Conservation (phyloP, 2,329 filamentous ascomycete genomes). For the Xylaria sp. region DNA sequence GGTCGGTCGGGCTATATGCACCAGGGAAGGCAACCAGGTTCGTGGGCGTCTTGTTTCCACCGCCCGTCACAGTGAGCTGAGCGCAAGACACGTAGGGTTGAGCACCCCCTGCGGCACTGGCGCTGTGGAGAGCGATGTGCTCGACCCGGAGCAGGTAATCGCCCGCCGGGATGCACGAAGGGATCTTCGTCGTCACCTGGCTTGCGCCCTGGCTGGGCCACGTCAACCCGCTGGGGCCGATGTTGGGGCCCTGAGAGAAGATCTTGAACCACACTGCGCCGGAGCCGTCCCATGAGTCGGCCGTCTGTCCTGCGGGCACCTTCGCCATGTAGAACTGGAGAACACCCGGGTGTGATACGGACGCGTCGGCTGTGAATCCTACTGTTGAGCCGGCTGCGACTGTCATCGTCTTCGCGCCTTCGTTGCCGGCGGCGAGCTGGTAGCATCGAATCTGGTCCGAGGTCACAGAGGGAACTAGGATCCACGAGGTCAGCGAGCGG, state of each 20-base stretch:
- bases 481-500: conserved; percentile 20
- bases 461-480: conserved; percentile 57
- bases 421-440: conserved; percentile 55
- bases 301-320: conserved; percentile 53
- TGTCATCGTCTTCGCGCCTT: conserved; percentile 55
- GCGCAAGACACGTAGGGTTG: conserved; percentile 58
- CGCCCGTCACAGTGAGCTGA: conserved; percentile 56
- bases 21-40: conserved; percentile 56
- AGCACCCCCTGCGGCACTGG: conserved; percentile 55
- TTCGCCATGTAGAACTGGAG: conserved; percentile 56
- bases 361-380: conserved; percentile 56
- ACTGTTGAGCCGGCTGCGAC: conserved; percentile 58
- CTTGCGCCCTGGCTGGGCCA: conserved; percentile 56
- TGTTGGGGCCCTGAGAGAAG: conserved; percentile 55
- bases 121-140: conserved; percentile 60
- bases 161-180: conserved; percentile 58
- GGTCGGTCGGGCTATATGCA: conserved; percentile 55
- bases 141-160: conserved; percentile 62
- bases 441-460: conserved; percentile 64
- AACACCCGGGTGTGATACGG: conserved; percentile 57
- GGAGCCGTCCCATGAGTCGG: conserved; percentile 53
- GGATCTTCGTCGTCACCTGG: conserved; percentile 56
- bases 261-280: conserved; percentile 58
- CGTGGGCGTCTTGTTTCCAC: conserved; percentile 54
- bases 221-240: conserved; percentile 51